A percentile compares a stretch with the other conserved stretches of the same genome.
Conservation (phyloP, 352 stramenopile species). For the Poterioochromonas sp. region DNA sequence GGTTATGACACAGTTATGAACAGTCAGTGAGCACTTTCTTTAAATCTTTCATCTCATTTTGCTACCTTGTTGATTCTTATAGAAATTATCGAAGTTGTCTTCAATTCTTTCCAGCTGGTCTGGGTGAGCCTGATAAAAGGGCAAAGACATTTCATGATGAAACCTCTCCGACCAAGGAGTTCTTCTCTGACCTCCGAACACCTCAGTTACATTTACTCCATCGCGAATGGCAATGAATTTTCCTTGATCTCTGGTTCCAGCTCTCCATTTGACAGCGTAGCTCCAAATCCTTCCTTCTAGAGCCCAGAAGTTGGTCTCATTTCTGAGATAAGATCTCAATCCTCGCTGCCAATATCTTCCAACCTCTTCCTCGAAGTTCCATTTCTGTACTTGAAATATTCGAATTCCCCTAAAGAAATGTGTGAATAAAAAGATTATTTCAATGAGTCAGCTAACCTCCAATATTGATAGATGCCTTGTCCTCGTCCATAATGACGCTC, state of each 20-base stretch:
- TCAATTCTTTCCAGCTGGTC: slow-evolving; percentile 28
- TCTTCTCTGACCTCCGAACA: not conserved
- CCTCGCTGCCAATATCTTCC: slow-evolving; percentile 25
- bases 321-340: slow-evolving; percentile 28
- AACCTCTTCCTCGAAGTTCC: slow-evolving; percentile 16
- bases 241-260: slow-evolving; percentile 2
- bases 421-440: slow-evolving; percentile 19
- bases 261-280: slow-evolving; percentile 7
- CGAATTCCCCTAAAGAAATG: not conserved
- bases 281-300: slow-evolving; percentile 20
- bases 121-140: slow-evolving; percentile 28
- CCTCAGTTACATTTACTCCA: slow-evolving; percentile 24
- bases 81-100: slow-evolving; percentile 26
- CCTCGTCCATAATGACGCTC: slow-evolving; percentile 12
- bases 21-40: slow-evolving; percentile 11
- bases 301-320: slow-evolving; percentile 22
- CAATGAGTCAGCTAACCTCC: slow-evolving; percentile 10
- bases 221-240: slow-evolving; percentile 27
- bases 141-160: slow-evolving; percentile 10
- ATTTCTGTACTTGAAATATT: slow-evolving; percentile 20
- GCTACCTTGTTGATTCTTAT: not conserved
- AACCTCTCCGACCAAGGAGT: slow-evolving; percentile 6
- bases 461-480: slow-evolving; percentile 5
- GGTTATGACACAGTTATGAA: slow-evolving; percentile 14
- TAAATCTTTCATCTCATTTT: slow-evolving; percentile 23